These are phyloP conservation scores for Eragrostis curvula DNA, from an alignment of 176 grass and related monocot genomes.

Conservation along the genomic window DNA sequence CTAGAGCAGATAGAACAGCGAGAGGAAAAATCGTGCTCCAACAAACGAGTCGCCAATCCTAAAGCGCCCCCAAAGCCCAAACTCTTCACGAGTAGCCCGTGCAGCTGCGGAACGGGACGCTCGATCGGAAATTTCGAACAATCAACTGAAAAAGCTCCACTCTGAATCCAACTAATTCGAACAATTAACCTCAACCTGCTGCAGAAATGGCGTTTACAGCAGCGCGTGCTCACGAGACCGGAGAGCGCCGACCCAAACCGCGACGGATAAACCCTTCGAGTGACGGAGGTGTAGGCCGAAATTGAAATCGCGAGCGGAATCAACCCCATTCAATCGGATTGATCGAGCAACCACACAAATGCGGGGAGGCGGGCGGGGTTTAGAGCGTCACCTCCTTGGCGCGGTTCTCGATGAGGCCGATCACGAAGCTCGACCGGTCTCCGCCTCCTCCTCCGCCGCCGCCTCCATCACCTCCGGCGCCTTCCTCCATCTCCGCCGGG, in stretches of 20 bases:
- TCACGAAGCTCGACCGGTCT: constrained; percentile 73
- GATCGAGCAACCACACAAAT: not conserved
- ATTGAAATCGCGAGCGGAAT: not conserved
- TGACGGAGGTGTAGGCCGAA: constrained; percentile 1
- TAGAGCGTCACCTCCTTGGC: constrained; percentile 71
- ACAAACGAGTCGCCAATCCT: constrained; percentile 1
- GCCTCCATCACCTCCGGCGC: constrained; percentile 24
- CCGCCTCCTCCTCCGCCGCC: constrained; percentile 50
- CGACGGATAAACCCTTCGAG: not conserved
- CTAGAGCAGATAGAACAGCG: not conserved
- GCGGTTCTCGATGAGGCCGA: constrained; percentile 90
- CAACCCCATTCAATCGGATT: constrained; percentile 3
- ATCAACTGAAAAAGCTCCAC: constrained; percentile 2
- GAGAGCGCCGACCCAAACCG: not conserved
- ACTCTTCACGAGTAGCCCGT: not conserved
- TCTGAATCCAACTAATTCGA: not conserved
- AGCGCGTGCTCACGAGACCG: not conserved
- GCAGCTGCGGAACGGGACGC: not conserved
- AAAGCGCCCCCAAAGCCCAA: constrained; percentile 27
- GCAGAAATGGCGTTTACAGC: not conserved
- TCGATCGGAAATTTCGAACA: not conserved
- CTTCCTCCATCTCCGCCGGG: constrained; percentile 42
- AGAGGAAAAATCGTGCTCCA: not conserved
- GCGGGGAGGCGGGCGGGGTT: constrained; percentile 6
- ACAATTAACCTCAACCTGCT: not conserved